Base-by-base conservation (phyloP, 805 yeast species). In the Wickerhamomyces canadensis region DNA sequence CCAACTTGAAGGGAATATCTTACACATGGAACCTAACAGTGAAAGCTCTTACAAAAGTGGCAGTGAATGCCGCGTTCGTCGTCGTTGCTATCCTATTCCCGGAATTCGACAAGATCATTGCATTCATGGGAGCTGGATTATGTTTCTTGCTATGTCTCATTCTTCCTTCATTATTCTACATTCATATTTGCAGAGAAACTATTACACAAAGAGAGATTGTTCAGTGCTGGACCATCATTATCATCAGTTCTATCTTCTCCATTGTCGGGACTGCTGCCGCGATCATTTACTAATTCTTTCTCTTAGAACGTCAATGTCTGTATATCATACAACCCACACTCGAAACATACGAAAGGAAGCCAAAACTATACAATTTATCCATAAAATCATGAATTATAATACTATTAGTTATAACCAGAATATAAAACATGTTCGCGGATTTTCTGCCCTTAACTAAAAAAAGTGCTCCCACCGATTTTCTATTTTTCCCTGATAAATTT, bases 101-200 rank as follows among this genome's bases (percentile, higher is more conserved):
- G 4, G 82, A 78, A 37, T 88, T 88, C 55, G 96, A 87, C 52
- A 76, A 76, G 48, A 70, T 88, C 36, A 80, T 88, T 60, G 85
- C 95, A 6, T 74, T 88, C 32, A 59, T 86, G 47, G 96, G 96
- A 7, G 75, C 91, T 5, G 78, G 86, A 1, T 68, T 88, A 35
- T 85, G 95, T 49, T 83, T 85, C 57, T 65, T 80, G 3, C 76
- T 87, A 25, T 88, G 96, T 57, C 65, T 87, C 37, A 80, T 86
- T 16, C 67, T 87, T 18, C 96, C 96, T 3, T 65, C 85, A 17
- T 52, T 72, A 10, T 88, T 87, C 56, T 86, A 88, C 60, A 54
- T 82, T 42, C 68, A 61, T 44, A 65, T 81, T 27, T 81, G 79
- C 52, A 57, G 57, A 4, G 51, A 60, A 4, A 65, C 70, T 12